A percentile compares a stretch with the other conserved stretches of the same genome.
phyloP scores from a whole-genome alignment of 2,329 filamentous ascomycete species.

The Diaporthe longicolla region DNA sequence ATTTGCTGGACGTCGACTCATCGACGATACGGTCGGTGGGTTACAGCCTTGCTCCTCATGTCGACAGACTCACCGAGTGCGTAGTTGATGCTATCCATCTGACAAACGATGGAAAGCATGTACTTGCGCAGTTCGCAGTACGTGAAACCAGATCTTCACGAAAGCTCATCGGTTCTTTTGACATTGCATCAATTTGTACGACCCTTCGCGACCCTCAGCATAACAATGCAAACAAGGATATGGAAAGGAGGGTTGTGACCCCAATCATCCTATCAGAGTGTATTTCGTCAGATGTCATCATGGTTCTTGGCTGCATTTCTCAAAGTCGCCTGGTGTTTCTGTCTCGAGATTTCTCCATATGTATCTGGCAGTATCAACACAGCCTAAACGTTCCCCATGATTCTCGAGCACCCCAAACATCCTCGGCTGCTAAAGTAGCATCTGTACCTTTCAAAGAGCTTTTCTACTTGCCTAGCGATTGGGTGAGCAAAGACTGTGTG shows the following conservation, averaged over 20 bases:
- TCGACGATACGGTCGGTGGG: background rate
- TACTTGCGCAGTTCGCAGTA: background rate
- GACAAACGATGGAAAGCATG: background rate
- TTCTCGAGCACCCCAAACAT: too few species aligned
- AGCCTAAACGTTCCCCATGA: too few species aligned
- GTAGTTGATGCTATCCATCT: background rate
- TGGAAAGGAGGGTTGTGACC: too few species aligned
- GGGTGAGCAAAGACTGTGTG: conserved; percentile 42
- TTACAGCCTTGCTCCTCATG: background rate
- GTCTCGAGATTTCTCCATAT: background rate
- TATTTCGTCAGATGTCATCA: background rate
- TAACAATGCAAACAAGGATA: too few species aligned
- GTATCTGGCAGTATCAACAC: background rate
- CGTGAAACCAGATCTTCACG: background rate
- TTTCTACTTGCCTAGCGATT: background rate
- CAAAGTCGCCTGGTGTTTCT: background rate
- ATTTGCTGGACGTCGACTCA: background rate
- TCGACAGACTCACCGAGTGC: background rate
- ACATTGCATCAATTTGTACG: too few species aligned
- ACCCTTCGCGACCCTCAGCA: too few species aligned
- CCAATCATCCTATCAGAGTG: background rate
- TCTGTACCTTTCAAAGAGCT: background rate
- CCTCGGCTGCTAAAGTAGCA: too few species aligned
- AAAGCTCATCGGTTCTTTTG: background rate
- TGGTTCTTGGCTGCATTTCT: background rate